These are phyloP conservation scores for Phaeoacremonium minimum DNA, from an alignment of 2,329 filamentous ascomycete species.

Conservation along the genomic window DNA sequence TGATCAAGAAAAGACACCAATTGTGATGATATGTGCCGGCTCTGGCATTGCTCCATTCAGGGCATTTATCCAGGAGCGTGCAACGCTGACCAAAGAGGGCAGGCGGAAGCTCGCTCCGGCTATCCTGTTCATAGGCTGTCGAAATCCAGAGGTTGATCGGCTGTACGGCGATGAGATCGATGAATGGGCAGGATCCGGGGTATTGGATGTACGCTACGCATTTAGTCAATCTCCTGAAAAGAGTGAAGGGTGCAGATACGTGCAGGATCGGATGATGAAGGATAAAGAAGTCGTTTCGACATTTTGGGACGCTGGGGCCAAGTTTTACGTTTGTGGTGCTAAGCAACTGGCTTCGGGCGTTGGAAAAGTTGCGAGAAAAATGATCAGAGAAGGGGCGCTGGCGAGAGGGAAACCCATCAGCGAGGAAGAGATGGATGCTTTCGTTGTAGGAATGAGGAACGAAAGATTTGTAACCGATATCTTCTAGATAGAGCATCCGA, in stretches of 20 bases:
- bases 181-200: no score
- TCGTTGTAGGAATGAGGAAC: slow-evolving; percentile 8
- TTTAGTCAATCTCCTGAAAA: no score
- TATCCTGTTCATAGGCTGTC: slow-evolving; percentile 36
- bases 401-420: slow-evolving; percentile 1
- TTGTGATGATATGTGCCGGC: slow-evolving; percentile 47
- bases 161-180: slow-evolving; percentile 18
- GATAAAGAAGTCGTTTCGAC: neutral
- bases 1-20: slow-evolving; percentile 30
- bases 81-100: slow-evolving; percentile 16
- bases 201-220: no score
- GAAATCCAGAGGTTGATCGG: slow-evolving; percentile 26
- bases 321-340: slow-evolving; percentile 2
- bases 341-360: neutral
- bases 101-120: slow-evolving; percentile 26
- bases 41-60: slow-evolving; percentile 43
- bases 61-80: slow-evolving; percentile 29
- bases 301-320: slow-evolving; percentile 1
- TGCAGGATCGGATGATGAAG: slow-evolving; percentile 5
- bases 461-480: slow-evolving; percentile 2
- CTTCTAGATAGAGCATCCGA: no score
- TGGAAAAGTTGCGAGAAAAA: neutral
- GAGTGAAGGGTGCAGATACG: slow-evolving; percentile 6
- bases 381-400: slow-evolving; percentile 1
- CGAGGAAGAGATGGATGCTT: slow-evolving; percentile 7